Evolutionary conservation across 305 asterid species (phyloP), one percentile per base, ranked within the genome.

Genomic region (Solanum hybrid): DNA sequence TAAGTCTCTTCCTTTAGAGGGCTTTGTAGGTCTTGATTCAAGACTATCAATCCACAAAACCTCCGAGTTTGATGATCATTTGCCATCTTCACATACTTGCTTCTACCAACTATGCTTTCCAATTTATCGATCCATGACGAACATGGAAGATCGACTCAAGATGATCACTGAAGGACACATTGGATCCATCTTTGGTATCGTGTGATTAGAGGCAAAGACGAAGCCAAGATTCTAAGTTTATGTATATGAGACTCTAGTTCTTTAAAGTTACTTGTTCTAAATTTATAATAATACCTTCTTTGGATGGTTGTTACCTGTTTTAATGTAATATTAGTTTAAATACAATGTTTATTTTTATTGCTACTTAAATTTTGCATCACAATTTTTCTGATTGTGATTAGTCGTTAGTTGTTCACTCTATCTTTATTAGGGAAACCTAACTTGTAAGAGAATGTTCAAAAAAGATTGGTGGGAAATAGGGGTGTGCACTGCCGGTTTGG

Each of bases 51-150:
- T 98, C 89, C 94, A 93, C 85, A 95, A 77, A 91, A 87, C 91
- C 6, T 84, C 91, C 0, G 97, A 94, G 92, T 56, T 98, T 1
- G 17, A 34, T 19, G 94, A 96, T 35, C 97, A 91, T 32, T 93
- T 98, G 87, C 98, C 99, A 22, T 93, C 98, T 6, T 95, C 99
- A 31, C 98, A 94, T 87, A 95, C 99, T 73, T 97, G 97, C 95
- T 97, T 97, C 94, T 92, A 91, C 95, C 93, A 94, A 89, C 10
- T 98, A 90, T 94, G 96, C 90, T 92, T 98, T 87, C 99, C 97
- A 4, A 91, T 95, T 38, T 98, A 98, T 90, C 92, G 93, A 35
- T 91, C 94, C 7, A 42, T 90, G 87, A 45, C 71, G 6, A 90
- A 71, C 17, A 94, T 95, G 97, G 90, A 88, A 29, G 92, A 93